Percentiles rank a stretch among this genome's conserved stretches.
These are phyloP conservation scores for Fusarium subglutinans DNA, from an alignment of 2,329 filamentous ascomycete genomes.

Conservation along the genomic window DNA sequence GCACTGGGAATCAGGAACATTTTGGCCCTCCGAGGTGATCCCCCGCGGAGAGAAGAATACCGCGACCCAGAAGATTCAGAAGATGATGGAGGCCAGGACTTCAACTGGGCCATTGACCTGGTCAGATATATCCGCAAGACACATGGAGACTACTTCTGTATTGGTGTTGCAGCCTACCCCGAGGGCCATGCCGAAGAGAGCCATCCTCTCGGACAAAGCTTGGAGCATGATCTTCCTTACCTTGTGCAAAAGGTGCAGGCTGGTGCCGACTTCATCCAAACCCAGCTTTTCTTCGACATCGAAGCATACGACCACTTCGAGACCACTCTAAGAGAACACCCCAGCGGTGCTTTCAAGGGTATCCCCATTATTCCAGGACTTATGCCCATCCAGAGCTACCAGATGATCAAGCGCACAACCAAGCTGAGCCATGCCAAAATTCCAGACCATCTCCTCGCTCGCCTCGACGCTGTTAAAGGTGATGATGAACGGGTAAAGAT, in stretches of 20 bases:
- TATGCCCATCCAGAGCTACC: conserved; percentile 98
- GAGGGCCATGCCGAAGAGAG: conserved; percentile 94
- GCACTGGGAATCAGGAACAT: conserved; percentile 93
- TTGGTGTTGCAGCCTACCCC: conserved; percentile 93
- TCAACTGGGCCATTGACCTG: conserved; percentile 88
- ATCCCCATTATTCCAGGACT: conserved; percentile 93
- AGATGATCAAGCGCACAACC: conserved; percentile 91
- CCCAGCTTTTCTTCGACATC: conserved; percentile 94
- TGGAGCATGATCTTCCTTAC: conserved; percentile 86
- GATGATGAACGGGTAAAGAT: conserved; percentile 85
- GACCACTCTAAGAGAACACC: conserved; percentile 76
- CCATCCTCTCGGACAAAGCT: conserved; percentile 74
- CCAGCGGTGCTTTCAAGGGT: conserved; percentile 84
- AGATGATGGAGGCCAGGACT: conserved; percentile 76
- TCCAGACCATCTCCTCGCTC: conserved; percentile 74
- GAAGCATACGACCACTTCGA: conserved; percentile 86
- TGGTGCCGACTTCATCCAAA: conserved; percentile 98
- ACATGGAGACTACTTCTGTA: conserved; percentile 94
- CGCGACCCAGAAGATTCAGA: conserved; percentile 66
- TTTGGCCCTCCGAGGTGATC: conserved; percentile 88
- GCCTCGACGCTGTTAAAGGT: conserved; percentile 76
- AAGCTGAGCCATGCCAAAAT: conserved; percentile 92
- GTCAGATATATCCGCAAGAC: conserved; percentile 87
- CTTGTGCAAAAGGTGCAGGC: conserved; percentile 90
- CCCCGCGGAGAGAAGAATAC: conserved; percentile 90